A percentile compares a stretch with the other conserved stretches of the same genome.
Conservation (phyloP, 306 rosid species). For the Geum urbanum region DNA sequence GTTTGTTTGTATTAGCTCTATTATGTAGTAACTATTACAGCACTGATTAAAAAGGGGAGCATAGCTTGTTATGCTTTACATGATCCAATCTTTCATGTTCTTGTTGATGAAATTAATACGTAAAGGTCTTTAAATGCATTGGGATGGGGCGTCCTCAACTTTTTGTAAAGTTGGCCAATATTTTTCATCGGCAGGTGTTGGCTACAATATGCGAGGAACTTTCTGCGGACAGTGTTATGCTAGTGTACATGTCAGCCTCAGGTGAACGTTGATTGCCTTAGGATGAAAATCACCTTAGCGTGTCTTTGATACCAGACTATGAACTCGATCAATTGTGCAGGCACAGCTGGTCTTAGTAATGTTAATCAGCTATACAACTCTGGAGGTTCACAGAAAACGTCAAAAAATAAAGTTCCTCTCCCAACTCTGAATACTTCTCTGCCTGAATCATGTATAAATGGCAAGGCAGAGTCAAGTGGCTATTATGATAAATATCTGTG, state of each 20-base stretch:
- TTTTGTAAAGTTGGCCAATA: background rate
- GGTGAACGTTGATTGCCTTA: slow-evolving; percentile 46
- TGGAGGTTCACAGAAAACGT: slow-evolving; percentile 57
- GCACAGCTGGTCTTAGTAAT: slow-evolving; percentile 55
- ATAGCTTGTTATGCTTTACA: background rate
- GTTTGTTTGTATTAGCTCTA: background rate
- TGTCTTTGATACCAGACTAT: slow-evolving; percentile 33
- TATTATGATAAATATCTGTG: slow-evolving; percentile 65
- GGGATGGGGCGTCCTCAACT: background rate
- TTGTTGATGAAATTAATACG: background rate
- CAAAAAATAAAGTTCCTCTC: slow-evolving; percentile 56
- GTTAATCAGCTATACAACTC: slow-evolving; percentile 42
- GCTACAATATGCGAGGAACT: slow-evolving; percentile 97
- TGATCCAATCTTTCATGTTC: background rate
- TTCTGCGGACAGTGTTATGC: slow-evolving; percentile 74
- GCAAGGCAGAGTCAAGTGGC: slow-evolving; percentile 53
- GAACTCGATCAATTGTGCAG: slow-evolving; percentile 49
- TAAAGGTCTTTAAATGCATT: background rate
- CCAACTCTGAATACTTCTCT: slow-evolving; percentile 43
- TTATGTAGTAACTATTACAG: background rate
- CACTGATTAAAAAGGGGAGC: background rate
- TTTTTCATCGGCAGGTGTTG: slow-evolving; percentile 55
- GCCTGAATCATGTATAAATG: slow-evolving; percentile 51
- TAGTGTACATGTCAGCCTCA: slow-evolving; percentile 85
- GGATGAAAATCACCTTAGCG: slow-evolving; percentile 17